Conservation (phyloP, 768 basidiomycete genomes). For the Saitozyma podzolica region DNA sequence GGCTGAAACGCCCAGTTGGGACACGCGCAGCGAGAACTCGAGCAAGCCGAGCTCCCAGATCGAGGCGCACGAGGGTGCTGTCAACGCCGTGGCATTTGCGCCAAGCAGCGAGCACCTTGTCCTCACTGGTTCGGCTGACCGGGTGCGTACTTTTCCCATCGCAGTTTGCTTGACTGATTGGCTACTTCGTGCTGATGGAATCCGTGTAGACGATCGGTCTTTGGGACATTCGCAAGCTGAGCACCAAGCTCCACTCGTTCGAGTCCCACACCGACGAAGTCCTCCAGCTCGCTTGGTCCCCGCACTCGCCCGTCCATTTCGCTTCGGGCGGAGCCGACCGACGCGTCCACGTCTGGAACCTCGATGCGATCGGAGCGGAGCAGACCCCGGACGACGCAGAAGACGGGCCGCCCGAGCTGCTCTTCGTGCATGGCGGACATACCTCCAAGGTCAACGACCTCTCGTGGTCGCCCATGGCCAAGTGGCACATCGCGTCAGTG, state of each 20-base stretch:
- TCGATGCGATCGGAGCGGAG: constrained; percentile 85
- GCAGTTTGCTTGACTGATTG: neutral
- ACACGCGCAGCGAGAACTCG: constrained; percentile 67
- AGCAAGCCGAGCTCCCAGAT: constrained; percentile 68
- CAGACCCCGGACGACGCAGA: constrained; percentile 98
- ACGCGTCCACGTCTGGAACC: constrained; percentile 91
- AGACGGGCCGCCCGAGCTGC: constrained; percentile 92
- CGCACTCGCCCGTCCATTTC: constrained; percentile 85
- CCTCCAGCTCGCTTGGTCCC: constrained; percentile 91
- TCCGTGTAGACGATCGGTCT: constrained; percentile 71
- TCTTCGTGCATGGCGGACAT: constrained; percentile 88
- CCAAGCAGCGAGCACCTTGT: constrained; percentile 76
- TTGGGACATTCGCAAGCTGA: constrained; percentile 74
- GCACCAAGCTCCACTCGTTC: constrained; percentile 80
- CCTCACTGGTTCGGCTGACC: constrained; percentile 90
- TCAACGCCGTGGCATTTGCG: constrained; percentile 86
- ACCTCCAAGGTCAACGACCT: constrained; percentile 81
- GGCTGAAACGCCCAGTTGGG: constrained; percentile 67
- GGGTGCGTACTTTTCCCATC: constrained; percentile 69
- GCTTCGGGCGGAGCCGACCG: constrained; percentile 93
- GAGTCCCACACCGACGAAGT: constrained; percentile 94
- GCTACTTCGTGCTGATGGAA: constrained; percentile 3
- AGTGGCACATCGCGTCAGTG: constrained; percentile 81
- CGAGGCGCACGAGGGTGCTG: constrained; percentile 86
- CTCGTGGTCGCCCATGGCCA: constrained; percentile 80